These are phyloP conservation scores for Holtermanniella nyarrowii DNA, from an alignment of 768 basidiomycete genomes.

Conservation along the genomic window DNA sequence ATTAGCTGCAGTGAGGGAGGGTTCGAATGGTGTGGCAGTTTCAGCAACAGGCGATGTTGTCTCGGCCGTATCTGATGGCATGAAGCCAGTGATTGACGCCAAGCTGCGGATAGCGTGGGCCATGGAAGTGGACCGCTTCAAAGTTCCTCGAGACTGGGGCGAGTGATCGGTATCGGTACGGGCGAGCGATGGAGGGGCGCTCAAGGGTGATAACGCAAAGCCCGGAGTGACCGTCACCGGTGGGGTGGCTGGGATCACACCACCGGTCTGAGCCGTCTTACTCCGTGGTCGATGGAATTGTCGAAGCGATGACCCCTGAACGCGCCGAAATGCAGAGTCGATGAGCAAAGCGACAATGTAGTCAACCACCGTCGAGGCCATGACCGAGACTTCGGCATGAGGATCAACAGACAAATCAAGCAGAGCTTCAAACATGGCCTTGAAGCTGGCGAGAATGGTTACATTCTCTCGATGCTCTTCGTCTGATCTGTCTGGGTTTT, in stretches of 20 bases:
- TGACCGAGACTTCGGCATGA: constrained; percentile 80
- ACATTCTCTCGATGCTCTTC: constrained; percentile 63
- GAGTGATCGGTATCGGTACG: constrained; percentile 25
- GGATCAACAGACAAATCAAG: constrained; percentile 87
- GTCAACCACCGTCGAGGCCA: constrained; percentile 83
- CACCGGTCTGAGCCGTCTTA: neutral
- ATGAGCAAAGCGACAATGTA: constrained; percentile 82
- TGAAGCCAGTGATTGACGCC: constrained; percentile 35
- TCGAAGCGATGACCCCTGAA: constrained; percentile 56
- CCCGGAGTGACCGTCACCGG: constrained; percentile 4
- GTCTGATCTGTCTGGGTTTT: constrained; percentile 48
- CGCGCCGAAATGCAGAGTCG: constrained; percentile 72
- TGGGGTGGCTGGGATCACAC: neutral
- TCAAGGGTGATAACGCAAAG: constrained; percentile 2
- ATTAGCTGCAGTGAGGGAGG: neutral
- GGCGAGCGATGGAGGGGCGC: constrained; percentile 16
- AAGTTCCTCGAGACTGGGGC: constrained; percentile 3
- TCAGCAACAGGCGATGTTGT: neutral
- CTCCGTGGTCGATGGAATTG: constrained; percentile 1
- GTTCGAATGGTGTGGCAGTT: neutral
- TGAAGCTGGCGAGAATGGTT: constrained; percentile 79
- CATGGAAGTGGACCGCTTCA: constrained; percentile 34
- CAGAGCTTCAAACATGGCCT: constrained; percentile 79
- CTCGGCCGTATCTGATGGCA: constrained; percentile 13
- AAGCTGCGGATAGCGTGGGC: constrained; percentile 32